A percentile compares a stretch with the other conserved stretches of the same genome.
Conservation (phyloP, 768 basidiomycete genomes). For the Kwoniella sp. region DNA sequence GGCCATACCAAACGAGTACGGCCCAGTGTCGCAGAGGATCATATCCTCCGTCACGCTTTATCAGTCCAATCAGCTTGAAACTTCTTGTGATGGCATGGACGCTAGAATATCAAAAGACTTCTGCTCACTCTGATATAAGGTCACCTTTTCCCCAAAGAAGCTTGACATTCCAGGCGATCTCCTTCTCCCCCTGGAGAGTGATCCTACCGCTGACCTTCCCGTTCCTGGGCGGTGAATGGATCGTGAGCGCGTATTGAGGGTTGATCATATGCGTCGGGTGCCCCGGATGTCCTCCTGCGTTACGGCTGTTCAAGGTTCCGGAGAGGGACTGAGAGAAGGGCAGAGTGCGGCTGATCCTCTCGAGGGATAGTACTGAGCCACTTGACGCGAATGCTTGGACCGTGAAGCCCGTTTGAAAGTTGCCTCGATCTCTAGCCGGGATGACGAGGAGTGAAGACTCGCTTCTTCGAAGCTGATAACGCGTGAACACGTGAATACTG, state of each 20-base stretch:
- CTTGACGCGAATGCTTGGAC: conserved; percentile 35
- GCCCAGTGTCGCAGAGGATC: conserved; percentile 71
- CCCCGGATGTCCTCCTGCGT: conserved; percentile 80
- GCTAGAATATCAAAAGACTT: not conserved
- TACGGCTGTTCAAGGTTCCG: conserved; percentile 68
- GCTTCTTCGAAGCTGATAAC: conserved; percentile 15
- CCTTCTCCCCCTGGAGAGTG: conserved; percentile 64
- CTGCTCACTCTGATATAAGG: conserved; percentile 72
- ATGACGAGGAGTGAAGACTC: conserved; percentile 27
- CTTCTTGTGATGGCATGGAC: not conserved
- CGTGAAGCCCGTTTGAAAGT: conserved; percentile 48
- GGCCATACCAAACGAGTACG: conserved; percentile 79
- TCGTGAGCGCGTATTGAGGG: conserved; percentile 77
- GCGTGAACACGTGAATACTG: conserved; percentile 60
- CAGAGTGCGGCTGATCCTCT: conserved; percentile 30
- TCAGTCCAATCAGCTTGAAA: not conserved
- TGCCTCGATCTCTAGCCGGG: conserved; percentile 44
- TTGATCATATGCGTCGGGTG: conserved; percentile 83
- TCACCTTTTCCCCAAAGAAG: conserved; percentile 75
- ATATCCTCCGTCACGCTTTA: conserved; percentile 65
- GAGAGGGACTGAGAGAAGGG: conserved; percentile 56
- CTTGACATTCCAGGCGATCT: conserved; percentile 72
- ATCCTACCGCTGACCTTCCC: conserved; percentile 58
- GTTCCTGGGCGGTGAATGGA: conserved; percentile 58
- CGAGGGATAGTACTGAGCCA: conserved; percentile 25